Percentiles rank a stretch among this genome's conserved stretches.
Evolutionary conservation across 768 basidiomycete species (phyloP).

Genomic region (Mycena vitilis): DNA sequence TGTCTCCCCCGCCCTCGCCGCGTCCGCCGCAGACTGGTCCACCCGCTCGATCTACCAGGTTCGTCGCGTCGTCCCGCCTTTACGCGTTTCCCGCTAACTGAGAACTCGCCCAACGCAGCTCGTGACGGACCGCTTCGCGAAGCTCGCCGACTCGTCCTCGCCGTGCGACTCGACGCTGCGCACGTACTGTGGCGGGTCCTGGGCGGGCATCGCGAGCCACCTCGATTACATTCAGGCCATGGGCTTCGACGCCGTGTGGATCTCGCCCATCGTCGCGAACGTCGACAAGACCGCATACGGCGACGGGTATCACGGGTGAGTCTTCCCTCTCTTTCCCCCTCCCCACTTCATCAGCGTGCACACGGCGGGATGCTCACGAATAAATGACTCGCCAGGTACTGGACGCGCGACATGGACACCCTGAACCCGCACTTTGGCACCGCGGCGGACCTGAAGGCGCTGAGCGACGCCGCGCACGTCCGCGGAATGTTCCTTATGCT

Average conservation of each 20-base stretch:
- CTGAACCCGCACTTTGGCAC: constrained; percentile 82
- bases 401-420: constrained; percentile 65
- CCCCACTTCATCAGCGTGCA: no score
- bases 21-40: constrained; percentile 63
- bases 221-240: constrained; percentile 81
- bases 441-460: constrained; percentile 74
- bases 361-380: neutral
- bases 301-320: constrained; percentile 81
- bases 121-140: constrained; percentile 77
- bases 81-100: neutral
- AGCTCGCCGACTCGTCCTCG: constrained; percentile 56
- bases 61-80: neutral
- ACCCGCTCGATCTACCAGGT: constrained; percentile 67
- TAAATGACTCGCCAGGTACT: constrained; percentile 43
- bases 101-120: constrained; percentile 47
- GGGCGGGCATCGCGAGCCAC: constrained; percentile 69
- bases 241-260: constrained; percentile 85
- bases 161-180: constrained; percentile 65
- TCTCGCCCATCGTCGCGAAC: constrained; percentile 77
- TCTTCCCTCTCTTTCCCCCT: constrained; percentile 39
- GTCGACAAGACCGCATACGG: constrained; percentile 73
- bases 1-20: constrained; percentile 46
- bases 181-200: constrained; percentile 80
- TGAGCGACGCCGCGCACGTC: constrained; percentile 73
- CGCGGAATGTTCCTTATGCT: constrained; percentile 76